Base-by-base conservation (phyloP, 1,284 basidiomycete genomes). In the Golubevia sp. region DNA sequence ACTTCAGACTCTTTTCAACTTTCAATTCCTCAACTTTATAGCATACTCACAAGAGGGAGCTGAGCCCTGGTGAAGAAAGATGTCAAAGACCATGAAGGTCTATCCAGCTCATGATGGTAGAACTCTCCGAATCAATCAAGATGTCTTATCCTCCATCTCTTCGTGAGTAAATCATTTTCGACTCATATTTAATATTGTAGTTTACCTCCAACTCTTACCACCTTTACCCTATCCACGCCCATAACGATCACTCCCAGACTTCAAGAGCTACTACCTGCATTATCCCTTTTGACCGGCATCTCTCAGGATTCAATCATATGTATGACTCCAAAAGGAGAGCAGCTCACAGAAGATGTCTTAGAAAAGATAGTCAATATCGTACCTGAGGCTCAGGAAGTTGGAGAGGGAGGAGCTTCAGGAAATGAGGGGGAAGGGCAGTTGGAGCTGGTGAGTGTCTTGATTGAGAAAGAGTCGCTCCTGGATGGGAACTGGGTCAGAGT, bases 221-320 rank as follows among this genome's bases (percentile, higher is more conserved):
- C 13, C 25, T 2, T 52, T 1, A 5, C 25, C 13, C 25, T 23
- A 6, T 2, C 7, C 25, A 24, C 27, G 23, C 49, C 55, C 25
- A 52, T n/a, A 21, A n/a, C n/a, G n/a, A n/a, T n/a, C n/a, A n/a
- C n/a, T 25, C 5, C 1, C 57, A 67, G 58, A 4, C 64, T 76
- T 49, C 77, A 82, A 34, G 75, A 81, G 26, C 68, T 82, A 13
- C 66, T 81, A 25, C 77, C 81, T 52, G 72, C 72, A 44, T 61
- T 83, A 26, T 81, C 80, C 2, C 67, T 82, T 4, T 76, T 76
- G 3, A 82, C 80, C 0, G 76, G 70, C 50, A 82, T 82, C 18
- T 63, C 73, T 2, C 67, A 67, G 25, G 80, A 82, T 27, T 62
- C 73, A 24, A 67, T 83, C 50, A 82, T 83, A 30, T 80, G 77